These are phyloP conservation scores for Zoysia matrella DNA, from an alignment of 202 grass and related monocot genomes.

Conservation along the genomic window DNA sequence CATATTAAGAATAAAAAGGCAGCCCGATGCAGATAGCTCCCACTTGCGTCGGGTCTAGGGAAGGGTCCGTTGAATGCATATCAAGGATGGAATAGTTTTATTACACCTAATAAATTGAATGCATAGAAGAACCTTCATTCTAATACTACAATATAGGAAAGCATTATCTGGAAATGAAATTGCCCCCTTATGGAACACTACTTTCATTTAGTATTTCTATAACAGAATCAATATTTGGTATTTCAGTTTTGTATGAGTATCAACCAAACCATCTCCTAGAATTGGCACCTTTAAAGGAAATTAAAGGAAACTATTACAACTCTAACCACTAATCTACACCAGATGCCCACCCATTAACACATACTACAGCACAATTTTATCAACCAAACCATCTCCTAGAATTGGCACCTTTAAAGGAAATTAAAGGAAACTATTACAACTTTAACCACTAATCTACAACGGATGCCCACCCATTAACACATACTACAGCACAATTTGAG, in stretches of 20 bases:
- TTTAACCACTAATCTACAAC: too few species aligned
- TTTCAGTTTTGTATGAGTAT: neutral
- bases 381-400: too few species aligned
- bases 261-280: neutral
- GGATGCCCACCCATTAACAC: neutral
- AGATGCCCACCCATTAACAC: too few species aligned
- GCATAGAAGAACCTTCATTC: neutral
- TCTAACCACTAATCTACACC: neutral
- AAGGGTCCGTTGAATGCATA: too few species aligned
- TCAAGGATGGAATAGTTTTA: neutral
- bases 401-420: too few species aligned
- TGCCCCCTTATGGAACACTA: neutral
- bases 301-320: neutral
- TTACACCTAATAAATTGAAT: conserved; percentile 29
- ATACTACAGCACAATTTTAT: too few species aligned
- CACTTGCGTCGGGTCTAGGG: too few species aligned
- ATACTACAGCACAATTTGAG: neutral
- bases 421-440: too few species aligned
- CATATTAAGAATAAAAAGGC: neutral
- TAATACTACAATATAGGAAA: conserved; percentile 12
- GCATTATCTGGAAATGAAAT: conserved; percentile 1
- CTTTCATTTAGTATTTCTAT: conserved; percentile 22
- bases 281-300: too few species aligned
- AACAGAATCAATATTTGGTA: neutral
- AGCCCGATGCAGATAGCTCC: too few species aligned